Conservation (phyloP, 2,329 filamentous ascomycete genomes). For the Colletotrichum tamarilloi region DNA sequence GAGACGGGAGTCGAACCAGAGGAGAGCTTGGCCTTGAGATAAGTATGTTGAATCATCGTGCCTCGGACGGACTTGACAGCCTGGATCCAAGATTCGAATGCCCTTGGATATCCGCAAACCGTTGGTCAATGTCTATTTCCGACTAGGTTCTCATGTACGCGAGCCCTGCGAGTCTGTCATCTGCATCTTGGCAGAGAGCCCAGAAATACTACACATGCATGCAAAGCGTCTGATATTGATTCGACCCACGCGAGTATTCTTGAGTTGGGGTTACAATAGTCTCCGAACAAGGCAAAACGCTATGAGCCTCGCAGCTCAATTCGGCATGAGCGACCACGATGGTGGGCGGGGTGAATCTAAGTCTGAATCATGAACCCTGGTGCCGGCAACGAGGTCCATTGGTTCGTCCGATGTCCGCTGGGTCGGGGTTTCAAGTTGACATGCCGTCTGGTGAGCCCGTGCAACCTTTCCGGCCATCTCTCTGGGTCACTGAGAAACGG, state of each 20-base stretch:
- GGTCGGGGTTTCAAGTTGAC: constrained; percentile 25
- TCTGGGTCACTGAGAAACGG: neutral
- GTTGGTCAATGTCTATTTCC: constrained; percentile 10
- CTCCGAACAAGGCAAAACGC: constrained; percentile 12
- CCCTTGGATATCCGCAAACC: neutral
- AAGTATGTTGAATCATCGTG: neutral
- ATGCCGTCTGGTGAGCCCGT: constrained; percentile 2
- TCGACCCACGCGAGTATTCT: constrained; percentile 13
- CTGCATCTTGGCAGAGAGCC: constrained; percentile 5
- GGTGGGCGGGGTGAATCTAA: neutral
- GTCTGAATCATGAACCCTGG: constrained; percentile 34
- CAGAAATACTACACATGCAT: constrained; percentile 7
- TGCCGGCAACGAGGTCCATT: constrained; percentile 7
- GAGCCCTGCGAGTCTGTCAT: constrained; percentile 2
- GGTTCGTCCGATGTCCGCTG: constrained; percentile 29
- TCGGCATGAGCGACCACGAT: neutral
- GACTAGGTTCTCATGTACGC: neutral
- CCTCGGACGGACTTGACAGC: neutral
- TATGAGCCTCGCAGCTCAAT: neutral
- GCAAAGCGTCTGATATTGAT: constrained; percentile 29
- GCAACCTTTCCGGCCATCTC: constrained; percentile 3
- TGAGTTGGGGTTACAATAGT: constrained; percentile 7
- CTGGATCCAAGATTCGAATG: constrained; percentile 6
- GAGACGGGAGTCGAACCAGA: neutral
- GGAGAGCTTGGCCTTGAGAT: neutral